Percentiles rank a stretch among this genome's conserved stretches.
Evolutionary conservation across 352 stramenopile species (phyloP).

Genomic region (Phytophthora idaei): DNA sequence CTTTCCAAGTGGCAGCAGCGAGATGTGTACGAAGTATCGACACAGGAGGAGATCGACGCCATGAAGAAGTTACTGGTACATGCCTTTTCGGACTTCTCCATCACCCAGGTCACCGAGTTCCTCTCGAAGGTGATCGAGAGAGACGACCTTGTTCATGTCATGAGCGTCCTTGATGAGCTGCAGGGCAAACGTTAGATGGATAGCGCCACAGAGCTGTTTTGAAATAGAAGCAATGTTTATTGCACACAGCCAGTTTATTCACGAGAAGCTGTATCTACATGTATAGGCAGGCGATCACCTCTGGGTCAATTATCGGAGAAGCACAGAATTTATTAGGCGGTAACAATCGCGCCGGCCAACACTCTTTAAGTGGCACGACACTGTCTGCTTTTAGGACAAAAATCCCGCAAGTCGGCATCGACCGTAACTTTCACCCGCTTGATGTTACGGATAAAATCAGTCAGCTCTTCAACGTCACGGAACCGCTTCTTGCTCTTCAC

Average conservation of each 20-base stretch:
- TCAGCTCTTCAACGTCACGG: neutral
- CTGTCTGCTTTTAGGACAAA: no score
- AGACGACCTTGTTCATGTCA: constrained; percentile 41
- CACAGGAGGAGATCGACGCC: constrained; percentile 39
- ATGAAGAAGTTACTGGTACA: constrained; percentile 48
- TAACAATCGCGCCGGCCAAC: no score
- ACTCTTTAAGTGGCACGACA: no score
- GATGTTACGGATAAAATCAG: neutral
- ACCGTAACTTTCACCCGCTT: neutral
- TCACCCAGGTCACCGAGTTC: constrained; percentile 49
- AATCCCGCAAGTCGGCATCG: no score
- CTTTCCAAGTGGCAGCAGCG: constrained; percentile 42
- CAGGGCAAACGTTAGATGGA: constrained; percentile 26
- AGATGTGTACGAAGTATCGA: constrained; percentile 27
- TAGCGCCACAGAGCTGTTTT: neutral
- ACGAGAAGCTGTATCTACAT: no score
- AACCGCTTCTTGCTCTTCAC: neutral
- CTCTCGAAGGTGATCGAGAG: constrained; percentile 50
- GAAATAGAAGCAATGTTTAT: neutral
- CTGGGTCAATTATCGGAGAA: no score
- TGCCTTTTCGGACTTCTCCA: constrained; percentile 48
- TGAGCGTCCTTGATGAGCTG: constrained; percentile 44
- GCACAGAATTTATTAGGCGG: no score
- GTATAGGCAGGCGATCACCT: no score
- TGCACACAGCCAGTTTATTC: neutral